Evolutionary conservation across 331 rosid genomes (phyloP).

Genomic region (Cydonia oblonga): DNA sequence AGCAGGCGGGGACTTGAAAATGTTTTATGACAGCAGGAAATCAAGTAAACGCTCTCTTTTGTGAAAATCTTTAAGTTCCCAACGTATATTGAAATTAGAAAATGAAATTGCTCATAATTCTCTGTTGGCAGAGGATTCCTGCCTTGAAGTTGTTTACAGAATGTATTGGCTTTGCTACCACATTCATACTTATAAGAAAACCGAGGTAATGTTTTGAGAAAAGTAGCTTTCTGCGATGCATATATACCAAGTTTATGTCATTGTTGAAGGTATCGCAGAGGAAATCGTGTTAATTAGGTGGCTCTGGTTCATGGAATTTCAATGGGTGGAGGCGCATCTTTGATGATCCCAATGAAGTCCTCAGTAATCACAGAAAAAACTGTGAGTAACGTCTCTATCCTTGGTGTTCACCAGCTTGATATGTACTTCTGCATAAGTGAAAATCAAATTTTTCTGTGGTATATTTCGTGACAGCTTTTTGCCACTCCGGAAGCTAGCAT

Average conservation of each 20-base stretch:
- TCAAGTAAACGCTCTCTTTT: conserved; percentile 28
- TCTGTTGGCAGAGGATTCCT: conserved; percentile 62
- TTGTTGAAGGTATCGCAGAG: neutral
- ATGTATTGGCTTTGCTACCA: conserved; percentile 93
- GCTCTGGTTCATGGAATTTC: conserved; percentile 81
- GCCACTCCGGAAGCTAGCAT: conserved; percentile 92
- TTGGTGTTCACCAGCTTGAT: neutral
- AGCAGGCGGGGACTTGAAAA: conserved; percentile 89
- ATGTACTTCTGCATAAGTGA: neutral
- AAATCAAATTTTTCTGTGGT: conserved; percentile 2
- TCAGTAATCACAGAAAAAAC: conserved; percentile 88
- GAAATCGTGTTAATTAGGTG: conserved; percentile 41
- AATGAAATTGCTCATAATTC: neutral
- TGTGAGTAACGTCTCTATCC: conserved; percentile 13
- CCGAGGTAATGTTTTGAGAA: conserved; percentile 54
- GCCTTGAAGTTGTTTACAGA: conserved; percentile 83
- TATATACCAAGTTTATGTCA: neutral
- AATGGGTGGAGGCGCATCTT: conserved; percentile 96
- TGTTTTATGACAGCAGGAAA: conserved; percentile 70
- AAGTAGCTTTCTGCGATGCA: neutral
- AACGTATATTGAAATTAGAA: neutral
- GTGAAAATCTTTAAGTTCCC: neutral
- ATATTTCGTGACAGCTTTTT: conserved; percentile 40
- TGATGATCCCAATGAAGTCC: conserved; percentile 81
- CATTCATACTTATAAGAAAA: conserved; percentile 78